These are phyloP conservation scores for Clarkia xantiana DNA, from an alignment of 345 rosid genomes.

Conservation along the genomic window DNA sequence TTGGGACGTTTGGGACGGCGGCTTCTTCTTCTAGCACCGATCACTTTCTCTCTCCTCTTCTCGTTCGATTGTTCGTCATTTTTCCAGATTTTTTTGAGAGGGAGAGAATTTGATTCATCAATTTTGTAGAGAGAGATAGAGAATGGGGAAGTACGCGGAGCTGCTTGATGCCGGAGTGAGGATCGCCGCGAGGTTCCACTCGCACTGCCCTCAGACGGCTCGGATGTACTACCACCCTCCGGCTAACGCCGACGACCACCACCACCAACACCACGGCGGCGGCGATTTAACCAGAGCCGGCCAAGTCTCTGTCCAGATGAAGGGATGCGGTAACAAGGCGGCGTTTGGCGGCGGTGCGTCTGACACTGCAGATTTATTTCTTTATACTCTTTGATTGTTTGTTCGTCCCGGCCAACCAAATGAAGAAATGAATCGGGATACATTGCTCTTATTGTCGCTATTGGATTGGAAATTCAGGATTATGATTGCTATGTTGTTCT, in stretches of 20 bases:
- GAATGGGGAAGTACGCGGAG: slow-evolving; percentile 28
- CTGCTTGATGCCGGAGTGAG: slow-evolving; percentile 29
- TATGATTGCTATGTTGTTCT: too few species aligned
- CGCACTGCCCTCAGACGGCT: slow-evolving; percentile 59
- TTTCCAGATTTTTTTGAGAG: background rate
- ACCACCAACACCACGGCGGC: background rate
- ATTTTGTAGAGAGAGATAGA: background rate
- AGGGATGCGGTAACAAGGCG: background rate
- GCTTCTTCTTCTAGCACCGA: background rate
- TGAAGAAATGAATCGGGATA: too few species aligned
- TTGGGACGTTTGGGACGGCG: slow-evolving; percentile 1
- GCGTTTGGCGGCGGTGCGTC: background rate
- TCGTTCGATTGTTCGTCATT: background rate
- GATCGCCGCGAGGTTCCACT: slow-evolving; percentile 37
- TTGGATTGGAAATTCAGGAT: too few species aligned
- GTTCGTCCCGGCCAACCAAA: too few species aligned
- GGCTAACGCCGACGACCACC: slow-evolving; percentile 12
- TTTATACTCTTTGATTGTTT: too few species aligned
- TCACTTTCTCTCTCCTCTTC: background rate
- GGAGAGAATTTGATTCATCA: background rate
- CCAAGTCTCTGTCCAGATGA: background rate
- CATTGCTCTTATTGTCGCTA: too few species aligned
- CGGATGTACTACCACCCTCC: slow-evolving; percentile 51
- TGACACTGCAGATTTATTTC: too few species aligned
- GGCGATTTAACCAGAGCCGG: background rate